Conservation (phyloP, 1,284 basidiomycete species). For the Exobasidium rhododendri region DNA sequence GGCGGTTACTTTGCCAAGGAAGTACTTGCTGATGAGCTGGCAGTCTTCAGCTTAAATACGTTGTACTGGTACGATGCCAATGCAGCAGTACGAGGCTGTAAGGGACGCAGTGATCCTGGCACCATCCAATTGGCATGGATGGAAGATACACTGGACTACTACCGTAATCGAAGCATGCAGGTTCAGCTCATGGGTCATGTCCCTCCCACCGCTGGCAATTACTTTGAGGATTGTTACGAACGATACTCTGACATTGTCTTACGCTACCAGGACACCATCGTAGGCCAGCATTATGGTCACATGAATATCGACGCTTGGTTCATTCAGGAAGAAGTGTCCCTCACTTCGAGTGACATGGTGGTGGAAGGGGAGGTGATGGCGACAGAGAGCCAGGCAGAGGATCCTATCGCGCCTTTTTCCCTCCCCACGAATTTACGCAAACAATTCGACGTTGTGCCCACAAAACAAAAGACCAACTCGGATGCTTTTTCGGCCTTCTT, state of each 20-base stretch:
- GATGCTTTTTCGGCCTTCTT: conserved; percentile 44
- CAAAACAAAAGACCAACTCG: conserved; percentile 36
- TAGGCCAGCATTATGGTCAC: conserved; percentile 80
- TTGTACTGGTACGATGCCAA: conserved; percentile 90
- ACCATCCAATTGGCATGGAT: conserved; percentile 63
- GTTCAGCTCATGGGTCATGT: conserved; percentile 63
- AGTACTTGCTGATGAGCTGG: conserved; percentile 71
- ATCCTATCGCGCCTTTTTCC: not conserved
- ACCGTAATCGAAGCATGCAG: conserved; percentile 74
- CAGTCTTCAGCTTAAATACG: conserved; percentile 83
- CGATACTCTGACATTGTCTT: conserved; percentile 74
- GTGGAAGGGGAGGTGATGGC: conserved; percentile 1
- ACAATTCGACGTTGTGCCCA: conserved; percentile 45
- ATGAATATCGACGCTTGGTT: conserved; percentile 57
- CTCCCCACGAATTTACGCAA: conserved; percentile 41
- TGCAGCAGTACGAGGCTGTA: conserved; percentile 65
- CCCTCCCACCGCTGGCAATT: conserved; percentile 75
- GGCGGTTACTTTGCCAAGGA: conserved; percentile 80
- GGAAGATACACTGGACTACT: conserved; percentile 74
- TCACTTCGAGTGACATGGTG: conserved; percentile 8
- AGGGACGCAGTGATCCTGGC: conserved; percentile 10
- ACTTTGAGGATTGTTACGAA: conserved; percentile 78
- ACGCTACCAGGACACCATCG: conserved; percentile 81
- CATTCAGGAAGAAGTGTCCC: conserved; percentile 42
- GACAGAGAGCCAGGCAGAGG: not conserved